A percentile compares a stretch with the other conserved stretches of the same genome.
Conservation (phyloP, 2,329 filamentous ascomycete species). For the Colletotrichum graminicola region DNA sequence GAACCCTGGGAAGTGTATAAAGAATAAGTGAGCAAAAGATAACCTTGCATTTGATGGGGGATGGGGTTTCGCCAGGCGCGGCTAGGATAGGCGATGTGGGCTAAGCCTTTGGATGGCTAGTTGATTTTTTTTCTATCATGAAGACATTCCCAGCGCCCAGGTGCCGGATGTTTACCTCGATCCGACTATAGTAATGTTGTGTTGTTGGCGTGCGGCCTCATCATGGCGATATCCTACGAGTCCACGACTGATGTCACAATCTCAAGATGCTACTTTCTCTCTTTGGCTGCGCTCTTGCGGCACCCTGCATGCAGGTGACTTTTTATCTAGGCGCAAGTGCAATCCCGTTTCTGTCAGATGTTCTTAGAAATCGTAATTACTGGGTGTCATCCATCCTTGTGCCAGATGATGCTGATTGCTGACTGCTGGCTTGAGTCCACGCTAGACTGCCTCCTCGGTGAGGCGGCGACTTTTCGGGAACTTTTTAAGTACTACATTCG, state of each 20-base stretch:
- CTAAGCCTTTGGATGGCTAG: constrained; percentile 38
- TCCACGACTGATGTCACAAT: not conserved
- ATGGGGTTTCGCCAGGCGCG: constrained; percentile 33
- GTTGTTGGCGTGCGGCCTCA: not conserved
- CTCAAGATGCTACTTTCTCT: not conserved
- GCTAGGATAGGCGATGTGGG: constrained; percentile 41
- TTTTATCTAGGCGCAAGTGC: not conserved
- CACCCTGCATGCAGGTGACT: not conserved
- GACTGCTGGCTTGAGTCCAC: too few relatives aligned
- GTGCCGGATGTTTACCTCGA: not conserved
- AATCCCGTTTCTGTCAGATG: not conserved
- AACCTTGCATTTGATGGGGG: constrained; percentile 28
- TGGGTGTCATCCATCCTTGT: not conserved
- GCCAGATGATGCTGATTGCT: not conserved
- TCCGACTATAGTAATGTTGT: not conserved
- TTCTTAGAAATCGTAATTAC: too few relatives aligned
- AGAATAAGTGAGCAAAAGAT: constrained; percentile 31
- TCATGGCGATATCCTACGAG: not conserved
- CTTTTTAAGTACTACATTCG: not conserved
- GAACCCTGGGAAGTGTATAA: constrained; percentile 31
- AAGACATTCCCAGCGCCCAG: constrained; percentile 18
- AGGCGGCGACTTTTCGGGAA: not conserved
- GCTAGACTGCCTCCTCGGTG: not conserved
- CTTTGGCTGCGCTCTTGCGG: not conserved
- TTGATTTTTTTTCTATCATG: constrained; percentile 18